Conservation (phyloP, 371 early-diverging fungal species). For the Syncephalastrum sp. region DNA sequence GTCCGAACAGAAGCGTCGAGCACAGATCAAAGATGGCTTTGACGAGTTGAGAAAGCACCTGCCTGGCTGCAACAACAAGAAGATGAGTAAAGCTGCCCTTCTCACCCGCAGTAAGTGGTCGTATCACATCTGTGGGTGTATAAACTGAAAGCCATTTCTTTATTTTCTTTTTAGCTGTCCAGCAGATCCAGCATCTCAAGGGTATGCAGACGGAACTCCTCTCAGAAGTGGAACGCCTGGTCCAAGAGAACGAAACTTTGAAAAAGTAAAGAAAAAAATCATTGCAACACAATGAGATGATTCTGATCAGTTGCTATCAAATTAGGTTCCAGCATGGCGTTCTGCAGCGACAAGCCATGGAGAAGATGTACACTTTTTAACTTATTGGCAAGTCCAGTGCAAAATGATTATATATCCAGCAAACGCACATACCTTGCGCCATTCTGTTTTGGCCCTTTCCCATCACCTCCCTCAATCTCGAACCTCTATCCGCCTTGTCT, state of each 20-base stretch:
- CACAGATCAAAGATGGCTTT: conserved; percentile 52
- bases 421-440: conserved; percentile 1
- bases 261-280: conserved; percentile 32
- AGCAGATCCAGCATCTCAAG: conserved; percentile 50
- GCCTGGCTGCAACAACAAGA: conserved; percentile 53
- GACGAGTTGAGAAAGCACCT: conserved; percentile 51
- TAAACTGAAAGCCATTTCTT: no score
- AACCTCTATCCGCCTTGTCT: conserved; percentile 3
- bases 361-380: conserved; percentile 46
- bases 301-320: conserved; percentile 13
- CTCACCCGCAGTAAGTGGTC: conserved; percentile 45
- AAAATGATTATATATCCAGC: neutral
- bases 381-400: neutral
- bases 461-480: neutral
- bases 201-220: conserved; percentile 40
- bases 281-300: neutral
- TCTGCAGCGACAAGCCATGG: conserved; percentile 52
- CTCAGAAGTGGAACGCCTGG: conserved; percentile 48
- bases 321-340: conserved; percentile 47
- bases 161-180: conserved; percentile 27
- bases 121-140: conserved; percentile 8
- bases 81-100: conserved; percentile 58
- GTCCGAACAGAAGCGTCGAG: conserved; percentile 52
- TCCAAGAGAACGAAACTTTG: conserved; percentile 47
- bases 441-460: neutral